These are phyloP conservation scores for Leccinum variicolor DNA, from an alignment of 768 basidiomycete genomes.

Conservation along the genomic window DNA sequence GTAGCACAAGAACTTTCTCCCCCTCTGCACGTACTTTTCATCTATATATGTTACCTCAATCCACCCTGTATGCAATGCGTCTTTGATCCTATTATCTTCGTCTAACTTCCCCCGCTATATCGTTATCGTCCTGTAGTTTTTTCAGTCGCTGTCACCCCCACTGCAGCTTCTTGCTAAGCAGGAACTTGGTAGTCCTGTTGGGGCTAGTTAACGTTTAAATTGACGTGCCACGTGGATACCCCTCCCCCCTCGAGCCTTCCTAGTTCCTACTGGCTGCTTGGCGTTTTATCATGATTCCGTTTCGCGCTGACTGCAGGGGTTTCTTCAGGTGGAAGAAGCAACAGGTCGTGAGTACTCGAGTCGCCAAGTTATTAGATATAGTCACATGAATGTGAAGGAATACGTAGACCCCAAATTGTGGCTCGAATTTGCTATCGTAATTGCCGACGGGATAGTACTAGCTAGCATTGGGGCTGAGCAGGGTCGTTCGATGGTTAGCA, in stretches of 20 bases:
- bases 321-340: not conserved
- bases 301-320: not conserved
- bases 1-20: constrained; percentile 9
- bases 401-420: no score
- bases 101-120: not conserved
- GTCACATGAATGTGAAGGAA: no score
- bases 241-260: not conserved
- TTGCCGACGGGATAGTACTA: no score
- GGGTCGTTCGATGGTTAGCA: no score
- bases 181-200: not conserved
- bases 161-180: not conserved
- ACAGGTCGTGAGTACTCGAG: not conserved
- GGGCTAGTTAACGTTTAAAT: not conserved
- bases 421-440: no score
- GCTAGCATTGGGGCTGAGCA: no score
- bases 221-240: not conserved
- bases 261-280: not conserved
- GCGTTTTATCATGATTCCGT: not conserved
- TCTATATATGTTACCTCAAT: constrained; percentile 8
- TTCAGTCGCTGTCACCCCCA: not conserved
- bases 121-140: not conserved
- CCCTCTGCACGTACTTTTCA: constrained; percentile 5
- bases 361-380: no score
- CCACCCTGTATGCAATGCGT: constrained; percentile 3
- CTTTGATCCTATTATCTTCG: not conserved